Percentiles rank a stretch among this genome's conserved stretches.
Evolutionary conservation across 2,329 filamentous ascomycete species (phyloP).

Genomic region (Ophiobolus disseminans): DNA sequence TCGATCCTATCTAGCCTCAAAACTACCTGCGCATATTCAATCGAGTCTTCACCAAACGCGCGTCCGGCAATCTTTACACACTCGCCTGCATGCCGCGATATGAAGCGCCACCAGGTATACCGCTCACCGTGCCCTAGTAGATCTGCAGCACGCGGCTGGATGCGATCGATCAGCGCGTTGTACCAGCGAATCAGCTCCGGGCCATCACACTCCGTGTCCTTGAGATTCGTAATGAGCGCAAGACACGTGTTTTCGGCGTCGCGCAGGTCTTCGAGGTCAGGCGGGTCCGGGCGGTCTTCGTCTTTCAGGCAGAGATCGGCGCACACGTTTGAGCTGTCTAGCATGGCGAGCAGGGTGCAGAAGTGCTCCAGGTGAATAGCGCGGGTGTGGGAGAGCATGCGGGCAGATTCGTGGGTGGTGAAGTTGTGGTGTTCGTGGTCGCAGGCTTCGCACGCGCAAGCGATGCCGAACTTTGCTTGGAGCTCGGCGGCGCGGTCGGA

Average conservation of each 20-base stretch:
- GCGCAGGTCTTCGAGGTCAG: not conserved
- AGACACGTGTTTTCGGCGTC: not conserved
- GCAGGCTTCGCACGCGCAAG: constrained; percentile 20
- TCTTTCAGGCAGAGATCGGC: not conserved
- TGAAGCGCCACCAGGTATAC: not conserved
- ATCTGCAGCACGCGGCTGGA: constrained; percentile 8
- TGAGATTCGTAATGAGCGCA: constrained; percentile 11
- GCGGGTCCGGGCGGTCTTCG: not conserved
- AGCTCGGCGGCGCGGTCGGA: constrained; percentile 6
- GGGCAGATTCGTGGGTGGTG: constrained; percentile 7
- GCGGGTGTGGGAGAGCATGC: constrained; percentile 4
- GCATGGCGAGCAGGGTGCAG: not conserved
- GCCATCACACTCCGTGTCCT: constrained; percentile 4
- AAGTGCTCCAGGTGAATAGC: constrained; percentile 2
- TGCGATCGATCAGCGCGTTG: constrained; percentile 15
- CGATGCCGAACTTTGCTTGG: not conserved
- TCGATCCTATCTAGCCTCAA: too few relatives aligned
- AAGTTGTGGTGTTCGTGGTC: constrained; percentile 1
- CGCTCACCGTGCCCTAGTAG: not conserved
- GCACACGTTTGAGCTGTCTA: not conserved
- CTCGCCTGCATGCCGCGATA: not conserved
- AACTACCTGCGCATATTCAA: too few relatives aligned
- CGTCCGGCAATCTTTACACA: too few relatives aligned
- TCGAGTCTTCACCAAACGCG: too few relatives aligned
- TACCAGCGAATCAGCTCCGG: constrained; percentile 18